phyloP scores from a whole-genome alignment of 192 early-diverging fungal species.

The Podila epicladia region DNA sequence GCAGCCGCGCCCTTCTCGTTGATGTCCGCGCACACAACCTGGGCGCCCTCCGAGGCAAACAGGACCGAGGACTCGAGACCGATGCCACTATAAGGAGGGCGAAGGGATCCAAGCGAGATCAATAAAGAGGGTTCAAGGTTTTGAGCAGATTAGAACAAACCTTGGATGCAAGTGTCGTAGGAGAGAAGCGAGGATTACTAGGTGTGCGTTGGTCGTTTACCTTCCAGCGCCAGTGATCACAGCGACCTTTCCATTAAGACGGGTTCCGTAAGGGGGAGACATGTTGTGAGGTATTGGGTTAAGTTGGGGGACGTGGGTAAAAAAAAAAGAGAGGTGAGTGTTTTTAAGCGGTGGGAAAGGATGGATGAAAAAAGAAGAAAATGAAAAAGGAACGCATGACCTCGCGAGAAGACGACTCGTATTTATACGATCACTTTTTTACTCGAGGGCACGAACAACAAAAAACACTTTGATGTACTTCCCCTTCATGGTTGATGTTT shows the following conservation, averaged over 20 bases:
- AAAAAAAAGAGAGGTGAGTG: neutral
- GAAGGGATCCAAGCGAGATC: neutral
- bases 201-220: constrained; percentile 35
- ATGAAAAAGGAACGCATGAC: neutral
- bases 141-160: neutral
- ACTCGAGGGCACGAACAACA: too few species aligned
- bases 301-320: neutral
- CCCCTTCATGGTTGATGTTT: neutral
- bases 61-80: constrained; percentile 78
- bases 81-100: constrained; percentile 68
- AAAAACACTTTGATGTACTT: too few species aligned
- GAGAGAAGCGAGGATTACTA: neutral
- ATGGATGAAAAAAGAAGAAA: neutral
- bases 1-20: constrained; percentile 67
- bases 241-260: constrained; percentile 78
- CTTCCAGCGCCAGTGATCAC: constrained; percentile 85
- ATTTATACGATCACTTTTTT: constrained; percentile 39
- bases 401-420: constrained; percentile 59
- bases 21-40: constrained; percentile 82
- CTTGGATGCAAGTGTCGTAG: too few species aligned
- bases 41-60: constrained; percentile 82
- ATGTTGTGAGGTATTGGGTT: constrained; percentile 5
- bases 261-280: constrained; percentile 41
- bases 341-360: neutral
- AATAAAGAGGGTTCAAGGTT: too few species aligned